Percentiles rank a stretch among this genome's conserved stretches.
These are phyloP conservation scores for Notholithocarpus densiflorus DNA, from an alignment of 306 rosid genomes.

Conservation along the genomic window DNA sequence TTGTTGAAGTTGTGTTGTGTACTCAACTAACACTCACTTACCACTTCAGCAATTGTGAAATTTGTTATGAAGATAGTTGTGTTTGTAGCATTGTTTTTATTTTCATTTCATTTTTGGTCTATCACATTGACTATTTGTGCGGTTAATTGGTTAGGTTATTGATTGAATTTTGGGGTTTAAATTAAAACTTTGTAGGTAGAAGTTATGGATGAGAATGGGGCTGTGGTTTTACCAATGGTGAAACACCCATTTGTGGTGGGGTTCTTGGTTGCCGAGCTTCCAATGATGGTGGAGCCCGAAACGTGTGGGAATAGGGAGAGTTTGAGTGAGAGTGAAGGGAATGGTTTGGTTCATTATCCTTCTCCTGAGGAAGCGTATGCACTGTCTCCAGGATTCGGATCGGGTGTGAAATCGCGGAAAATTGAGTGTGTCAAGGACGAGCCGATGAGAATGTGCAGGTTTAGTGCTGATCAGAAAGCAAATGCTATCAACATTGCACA, in stretches of 20 bases:
- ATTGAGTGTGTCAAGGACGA: constrained; percentile 39
- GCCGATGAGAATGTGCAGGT: constrained; percentile 32
- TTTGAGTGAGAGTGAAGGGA: constrained; percentile 30
- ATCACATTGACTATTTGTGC: background rate
- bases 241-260: constrained; percentile 96
- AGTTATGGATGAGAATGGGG: constrained; percentile 61
- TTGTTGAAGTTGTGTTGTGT: no score
- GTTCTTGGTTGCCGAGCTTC: constrained; percentile 94
- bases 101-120: background rate
- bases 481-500: constrained; percentile 77
- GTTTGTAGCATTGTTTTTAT: no score
- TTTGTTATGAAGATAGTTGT: no score
- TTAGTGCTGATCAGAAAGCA: constrained; percentile 62
- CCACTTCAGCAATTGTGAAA: no score
- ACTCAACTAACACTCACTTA: no score
- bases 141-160: background rate
- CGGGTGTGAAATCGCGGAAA: constrained; percentile 48
- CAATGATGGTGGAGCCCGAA: constrained; percentile 45
- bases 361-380: constrained; percentile 49
- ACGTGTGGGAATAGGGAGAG: constrained; percentile 22
- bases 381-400: constrained; percentile 32
- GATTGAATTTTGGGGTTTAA: constrained; percentile 11
- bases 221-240: constrained; percentile 88
- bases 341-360: constrained; percentile 17
- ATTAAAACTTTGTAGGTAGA: constrained; percentile 46